A percentile compares a stretch with the other conserved stretches of the same genome.
Conservation (phyloP, 2,329 filamentous ascomycete genomes). For the Biscogniauxia sp. region DNA sequence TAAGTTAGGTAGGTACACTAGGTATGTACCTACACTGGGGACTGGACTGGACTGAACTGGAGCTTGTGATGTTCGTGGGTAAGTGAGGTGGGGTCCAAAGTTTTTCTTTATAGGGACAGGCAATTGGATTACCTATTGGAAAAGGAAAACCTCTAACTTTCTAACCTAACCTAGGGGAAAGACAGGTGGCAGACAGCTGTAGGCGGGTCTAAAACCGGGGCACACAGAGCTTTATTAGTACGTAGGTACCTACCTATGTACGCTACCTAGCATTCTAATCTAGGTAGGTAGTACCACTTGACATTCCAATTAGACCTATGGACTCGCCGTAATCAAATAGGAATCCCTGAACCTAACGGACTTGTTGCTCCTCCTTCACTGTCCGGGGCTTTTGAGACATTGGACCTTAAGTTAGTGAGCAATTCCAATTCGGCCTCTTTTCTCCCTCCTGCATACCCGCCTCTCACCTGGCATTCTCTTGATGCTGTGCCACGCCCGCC, state of each 20-base stretch:
- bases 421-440: constrained; percentile 1
- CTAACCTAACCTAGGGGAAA: neutral
- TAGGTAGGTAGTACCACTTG: neutral
- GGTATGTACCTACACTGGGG: too few species aligned
- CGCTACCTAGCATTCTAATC: neutral
- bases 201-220: neutral
- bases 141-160: too few species aligned
- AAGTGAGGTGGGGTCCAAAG: too few species aligned
- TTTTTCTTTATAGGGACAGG: too few species aligned
- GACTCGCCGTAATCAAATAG: neutral
- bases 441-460: constrained; percentile 13
- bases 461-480: constrained; percentile 10
- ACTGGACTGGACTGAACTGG: too few species aligned
- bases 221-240: neutral
- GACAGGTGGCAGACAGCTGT: neutral
- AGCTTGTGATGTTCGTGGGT: too few species aligned
- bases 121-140: too few species aligned
- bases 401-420: neutral
- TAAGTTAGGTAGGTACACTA: too few species aligned
- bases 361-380: constrained; percentile 17
- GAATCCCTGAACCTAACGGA: neutral
- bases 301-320: neutral
- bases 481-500: constrained; percentile 14
- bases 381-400: constrained; percentile 18
- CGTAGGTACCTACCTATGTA: too few species aligned